A percentile compares a stretch with the other conserved stretches of the same genome.
phyloP scores from a whole-genome alignment of 257 asterid genomes.

The Linaria vulgaris region DNA sequence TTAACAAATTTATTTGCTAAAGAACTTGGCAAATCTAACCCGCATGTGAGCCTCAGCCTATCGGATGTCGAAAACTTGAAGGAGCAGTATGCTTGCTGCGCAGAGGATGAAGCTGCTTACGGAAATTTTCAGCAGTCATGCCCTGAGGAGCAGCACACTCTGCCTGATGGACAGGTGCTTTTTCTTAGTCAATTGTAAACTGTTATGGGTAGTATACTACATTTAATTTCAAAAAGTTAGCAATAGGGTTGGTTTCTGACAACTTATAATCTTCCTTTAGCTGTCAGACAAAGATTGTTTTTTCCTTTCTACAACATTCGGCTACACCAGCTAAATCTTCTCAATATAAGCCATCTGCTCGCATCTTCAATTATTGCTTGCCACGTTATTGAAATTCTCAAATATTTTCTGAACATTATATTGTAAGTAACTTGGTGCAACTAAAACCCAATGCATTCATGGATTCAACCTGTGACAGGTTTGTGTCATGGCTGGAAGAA shows the following conservation, averaged over 20 bases:
- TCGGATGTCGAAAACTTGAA: constrained; percentile 78
- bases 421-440: constrained; percentile 1
- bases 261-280: too few relatives aligned
- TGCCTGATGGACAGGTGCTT: constrained; percentile 94
- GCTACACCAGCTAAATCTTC: too few relatives aligned
- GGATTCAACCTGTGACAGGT: constrained; percentile 1
- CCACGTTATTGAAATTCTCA: neutral
- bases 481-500: neutral
- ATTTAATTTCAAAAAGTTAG: too few relatives aligned
- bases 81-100: constrained; percentile 80
- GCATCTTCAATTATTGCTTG: neutral
- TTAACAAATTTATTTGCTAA: constrained; percentile 65
- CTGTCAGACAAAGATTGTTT: too few relatives aligned
- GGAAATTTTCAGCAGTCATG: constrained; percentile 50
- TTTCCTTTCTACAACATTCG: too few relatives aligned
- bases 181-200: constrained; percentile 21
- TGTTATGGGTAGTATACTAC: neutral
- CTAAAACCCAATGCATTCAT: neutral
- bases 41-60: constrained; percentile 50
- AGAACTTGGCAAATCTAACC: constrained; percentile 72
- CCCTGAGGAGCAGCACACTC: constrained; percentile 74
- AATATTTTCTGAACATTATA: neutral
- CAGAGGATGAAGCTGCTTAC: constrained; percentile 69
- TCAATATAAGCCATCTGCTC: neutral
- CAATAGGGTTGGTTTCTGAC: too few relatives aligned